A percentile compares a stretch with the other conserved stretches of the same genome.
These are phyloP conservation scores for Penicillium sp. DNA, from an alignment of 2,329 filamentous ascomycete genomes.

Conservation along the genomic window DNA sequence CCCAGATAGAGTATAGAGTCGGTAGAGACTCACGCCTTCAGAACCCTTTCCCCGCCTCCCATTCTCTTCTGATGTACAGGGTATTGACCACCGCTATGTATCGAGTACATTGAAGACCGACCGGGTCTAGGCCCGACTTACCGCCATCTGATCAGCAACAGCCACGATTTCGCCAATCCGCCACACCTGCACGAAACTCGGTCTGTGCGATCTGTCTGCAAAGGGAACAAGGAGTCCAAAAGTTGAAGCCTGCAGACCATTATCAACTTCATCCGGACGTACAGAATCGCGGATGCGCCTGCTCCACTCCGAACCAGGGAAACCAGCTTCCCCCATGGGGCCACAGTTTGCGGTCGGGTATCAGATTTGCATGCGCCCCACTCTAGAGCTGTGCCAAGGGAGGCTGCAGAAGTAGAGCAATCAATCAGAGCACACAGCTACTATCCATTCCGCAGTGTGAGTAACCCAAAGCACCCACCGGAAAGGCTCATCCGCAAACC, in stretches of 20 bases:
- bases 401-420: neutral
- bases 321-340: slow-evolving; percentile 10
- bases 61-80: neutral
- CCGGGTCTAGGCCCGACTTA: neutral
- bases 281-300: neutral
- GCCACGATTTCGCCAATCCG: slow-evolving; percentile 4
- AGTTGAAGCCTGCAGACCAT: neutral
- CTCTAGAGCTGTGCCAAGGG: slow-evolving; percentile 9
- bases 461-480: slow-evolving; percentile 9
- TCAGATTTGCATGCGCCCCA: slow-evolving; percentile 4
- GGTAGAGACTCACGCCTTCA: neutral
- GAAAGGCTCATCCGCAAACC: neutral
- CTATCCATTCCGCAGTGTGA: slow-evolving; percentile 11
- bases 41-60: neutral
- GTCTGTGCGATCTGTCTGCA: neutral
- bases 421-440: slow-evolving; percentile 2
- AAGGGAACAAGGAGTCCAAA: neutral
- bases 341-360: slow-evolving; percentile 5
- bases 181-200: slow-evolving; percentile 7
- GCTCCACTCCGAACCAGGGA: slow-evolving; percentile 1
- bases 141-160: neutral
- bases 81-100: neutral
- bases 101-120: neutral
- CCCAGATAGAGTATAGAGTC: neutral
- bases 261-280: neutral